A percentile compares a stretch with the other conserved stretches of the same genome.
Conservation (phyloP, 129 eudicot species). For the Helianthus tuberosus region DNA sequence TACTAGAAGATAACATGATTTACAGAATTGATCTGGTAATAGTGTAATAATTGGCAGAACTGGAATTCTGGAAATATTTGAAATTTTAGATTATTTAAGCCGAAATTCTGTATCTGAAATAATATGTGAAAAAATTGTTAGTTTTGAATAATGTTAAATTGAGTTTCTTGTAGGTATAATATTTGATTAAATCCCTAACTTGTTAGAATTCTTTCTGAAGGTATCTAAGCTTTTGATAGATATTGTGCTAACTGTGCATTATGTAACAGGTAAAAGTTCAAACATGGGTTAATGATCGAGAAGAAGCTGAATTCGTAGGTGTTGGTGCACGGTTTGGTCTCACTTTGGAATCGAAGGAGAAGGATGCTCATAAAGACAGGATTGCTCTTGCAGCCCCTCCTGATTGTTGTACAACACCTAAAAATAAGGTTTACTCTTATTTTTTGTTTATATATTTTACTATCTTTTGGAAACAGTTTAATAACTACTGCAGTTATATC, state of each 20-base stretch:
- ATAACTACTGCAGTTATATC: not conserved
- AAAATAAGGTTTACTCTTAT: constrained; percentile 57
- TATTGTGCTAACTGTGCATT: not conserved
- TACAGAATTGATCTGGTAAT: too few species aligned
- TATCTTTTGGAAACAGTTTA: not conserved
- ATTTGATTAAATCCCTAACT: not conserved
- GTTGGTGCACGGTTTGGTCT: constrained; percentile 98
- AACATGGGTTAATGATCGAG: constrained; percentile 69
- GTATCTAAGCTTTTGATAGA: not conserved
- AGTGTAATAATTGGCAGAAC: too few species aligned
- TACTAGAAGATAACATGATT: too few species aligned
- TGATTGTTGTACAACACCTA: constrained; percentile 85
- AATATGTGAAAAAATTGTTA: too few species aligned
- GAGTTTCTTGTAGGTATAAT: not conserved
- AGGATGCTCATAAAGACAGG: constrained; percentile 71
- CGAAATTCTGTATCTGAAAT: too few species aligned
- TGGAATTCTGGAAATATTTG: too few species aligned
- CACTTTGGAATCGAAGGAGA: constrained; percentile 89
- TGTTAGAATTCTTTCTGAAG: not conserved
- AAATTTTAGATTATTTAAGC: too few species aligned
- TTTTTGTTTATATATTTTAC: not conserved
- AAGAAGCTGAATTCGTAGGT: constrained; percentile 77
- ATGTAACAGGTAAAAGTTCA: constrained; percentile 80
- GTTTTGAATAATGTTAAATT: too few species aligned
- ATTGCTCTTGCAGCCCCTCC: constrained; percentile 88